These are phyloP conservation scores for Coemansia furcata DNA, from an alignment of 192 early-diverging fungal species.

Conservation along the genomic window DNA sequence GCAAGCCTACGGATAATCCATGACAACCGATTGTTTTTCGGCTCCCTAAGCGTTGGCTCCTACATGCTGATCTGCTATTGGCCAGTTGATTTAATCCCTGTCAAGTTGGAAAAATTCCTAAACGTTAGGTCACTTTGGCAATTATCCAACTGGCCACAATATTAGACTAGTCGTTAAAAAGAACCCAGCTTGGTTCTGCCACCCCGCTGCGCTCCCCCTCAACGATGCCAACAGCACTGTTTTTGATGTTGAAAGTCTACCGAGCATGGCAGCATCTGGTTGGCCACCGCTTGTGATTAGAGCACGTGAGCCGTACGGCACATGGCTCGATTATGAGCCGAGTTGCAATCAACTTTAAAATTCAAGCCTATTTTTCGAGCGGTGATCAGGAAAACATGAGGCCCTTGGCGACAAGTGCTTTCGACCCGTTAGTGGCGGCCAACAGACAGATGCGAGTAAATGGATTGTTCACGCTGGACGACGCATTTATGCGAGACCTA, in stretches of 20 bases:
- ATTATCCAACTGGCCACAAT: background rate
- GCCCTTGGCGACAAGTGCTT: background rate
- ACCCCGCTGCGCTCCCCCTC: background rate
- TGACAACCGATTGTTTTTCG: background rate
- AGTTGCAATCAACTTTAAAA: background rate
- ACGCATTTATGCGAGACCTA: background rate
- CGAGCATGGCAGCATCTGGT: background rate
- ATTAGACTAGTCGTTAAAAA: background rate
- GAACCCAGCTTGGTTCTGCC: background rate
- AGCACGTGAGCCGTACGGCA: background rate
- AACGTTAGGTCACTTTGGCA: background rate
- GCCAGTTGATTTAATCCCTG: background rate
- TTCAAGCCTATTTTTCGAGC: too few species aligned
- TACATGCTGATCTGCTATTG: background rate
- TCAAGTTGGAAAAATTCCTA: background rate
- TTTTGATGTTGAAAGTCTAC: background rate
- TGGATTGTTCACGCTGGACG: background rate
- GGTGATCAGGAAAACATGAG: too few species aligned
- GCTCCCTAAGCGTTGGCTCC: background rate
- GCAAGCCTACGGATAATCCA: background rate
- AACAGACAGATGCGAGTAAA: background rate
- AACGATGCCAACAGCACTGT: background rate
- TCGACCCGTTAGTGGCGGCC: background rate
- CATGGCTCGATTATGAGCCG: background rate
- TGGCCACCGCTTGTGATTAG: background rate